phyloP scores from a whole-genome alignment of 1,139 yeast species.

The Fermentozyma sake region DNA sequence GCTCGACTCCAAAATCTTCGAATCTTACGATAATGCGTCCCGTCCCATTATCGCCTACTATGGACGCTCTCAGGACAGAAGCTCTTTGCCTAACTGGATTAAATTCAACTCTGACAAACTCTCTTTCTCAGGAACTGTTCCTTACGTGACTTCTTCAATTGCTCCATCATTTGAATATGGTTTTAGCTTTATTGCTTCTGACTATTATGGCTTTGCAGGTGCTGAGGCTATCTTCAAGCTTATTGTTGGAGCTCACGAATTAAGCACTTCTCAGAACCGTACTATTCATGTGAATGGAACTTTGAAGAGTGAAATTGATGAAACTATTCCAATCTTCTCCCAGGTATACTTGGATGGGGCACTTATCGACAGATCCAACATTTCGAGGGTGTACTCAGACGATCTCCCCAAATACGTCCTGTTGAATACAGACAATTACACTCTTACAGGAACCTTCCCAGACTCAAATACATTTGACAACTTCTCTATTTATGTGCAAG shows the following conservation, averaged over 20 bases:
- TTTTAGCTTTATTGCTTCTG: slow-evolving; percentile 77
- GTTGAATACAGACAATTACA: slow-evolving; percentile 36
- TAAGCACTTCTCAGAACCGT: slow-evolving; percentile 57
- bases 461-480: slow-evolving; percentile 33
- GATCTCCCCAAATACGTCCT: slow-evolving; percentile 60
- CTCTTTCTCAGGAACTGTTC: slow-evolving; percentile 85
- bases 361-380: slow-evolving; percentile 43
- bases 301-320: slow-evolving; percentile 48
- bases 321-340: slow-evolving; percentile 55
- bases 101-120: slow-evolving; percentile 56
- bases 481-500: slow-evolving; percentile 58
- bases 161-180: slow-evolving; percentile 81
- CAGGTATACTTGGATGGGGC: slow-evolving; percentile 58
- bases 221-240: slow-evolving; percentile 66
- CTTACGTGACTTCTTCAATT: slow-evolving; percentile 73
- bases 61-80: slow-evolving; percentile 75
- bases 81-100: slow-evolving; percentile 92
- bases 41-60: slow-evolving; percentile 61
- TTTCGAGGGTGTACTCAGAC: slow-evolving; percentile 46
- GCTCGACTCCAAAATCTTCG: slow-evolving; percentile 59
- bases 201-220: slow-evolving; percentile 71
- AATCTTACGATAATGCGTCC: slow-evolving; percentile 36
- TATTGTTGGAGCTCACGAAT: slow-evolving; percentile 82
- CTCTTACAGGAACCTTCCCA: slow-evolving; percentile 61
- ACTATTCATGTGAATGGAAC: slow-evolving; percentile 64